Evolutionary conservation across 495 filamentous ascomycete species (phyloP), one percentile per base, ranked within the genome.

Genomic region (Trichoderma gamsii): DNA sequence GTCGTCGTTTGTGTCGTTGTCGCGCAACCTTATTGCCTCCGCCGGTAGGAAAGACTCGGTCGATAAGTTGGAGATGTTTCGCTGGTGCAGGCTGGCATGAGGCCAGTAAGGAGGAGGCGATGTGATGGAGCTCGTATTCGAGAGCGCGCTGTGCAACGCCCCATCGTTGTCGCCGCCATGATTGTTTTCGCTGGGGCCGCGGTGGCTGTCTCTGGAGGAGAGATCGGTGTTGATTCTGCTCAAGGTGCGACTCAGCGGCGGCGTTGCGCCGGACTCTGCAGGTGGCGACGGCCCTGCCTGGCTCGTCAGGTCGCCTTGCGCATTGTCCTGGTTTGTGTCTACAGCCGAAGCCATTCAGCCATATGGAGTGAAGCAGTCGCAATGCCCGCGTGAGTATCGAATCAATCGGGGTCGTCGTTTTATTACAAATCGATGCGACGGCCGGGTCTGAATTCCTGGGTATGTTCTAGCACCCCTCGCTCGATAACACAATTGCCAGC

Each of bases 1-100:
- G 41, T 78, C 76, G 16, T 76, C 78, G 67, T 76, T 77, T 27
- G 71, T 78, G 68, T 83, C 81, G 73, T 85, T 85, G 69, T 86
- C 84, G 51, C 78, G 80, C 63, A 86, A 72, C 18, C 77, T 82
- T 65, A 86, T 86, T 35, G 78, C 82, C 29, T 82, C 81, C 4
- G 72, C 69, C 0, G 76, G 73, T 0, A 78, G 70, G 16, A 79
- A 70, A n/a, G 82, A 83, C 29, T 84, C 81, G 66, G 73, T 73
- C 7, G 83, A 85, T 8, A 78, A 69, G 67, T 71, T 82, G 15
- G 83, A 81, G 11, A 76, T 41, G 12, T 68, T 73, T 4, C 76
- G 68, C 38, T 72, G 68, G 41, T 74, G 76, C 8, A 27, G 4
- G 23, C n/a, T 13, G 21, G 38, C 29, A 7, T 35, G 38, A 35